These are phyloP conservation scores for Acer campestre DNA, from an alignment of 345 rosid genomes.

Conservation along the genomic window DNA sequence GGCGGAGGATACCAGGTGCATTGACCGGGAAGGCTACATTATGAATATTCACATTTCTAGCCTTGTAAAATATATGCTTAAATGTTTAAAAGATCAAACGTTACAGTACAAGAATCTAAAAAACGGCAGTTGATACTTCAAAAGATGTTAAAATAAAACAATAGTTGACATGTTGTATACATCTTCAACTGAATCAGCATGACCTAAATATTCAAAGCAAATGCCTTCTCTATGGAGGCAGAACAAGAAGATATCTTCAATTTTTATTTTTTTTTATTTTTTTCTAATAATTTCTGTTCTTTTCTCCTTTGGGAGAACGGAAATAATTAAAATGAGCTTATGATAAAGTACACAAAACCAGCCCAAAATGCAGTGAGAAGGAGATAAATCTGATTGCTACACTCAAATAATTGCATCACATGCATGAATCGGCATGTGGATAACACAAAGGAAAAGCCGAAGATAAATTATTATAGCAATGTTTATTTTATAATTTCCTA, in stretches of 20 bases:
- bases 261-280: no score
- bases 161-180: neutral
- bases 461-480: neutral
- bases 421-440: neutral
- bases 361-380: neutral
- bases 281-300: no score
- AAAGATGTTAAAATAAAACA: no score
- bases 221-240: neutral
- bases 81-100: no score
- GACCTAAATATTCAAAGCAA: neutral
- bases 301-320: neutral
- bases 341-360: neutral
- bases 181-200: neutral
- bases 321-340: neutral
- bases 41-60: no score
- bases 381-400: neutral
- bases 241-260: neutral
- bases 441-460: neutral
- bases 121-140: no score
- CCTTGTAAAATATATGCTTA: no score
- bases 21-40: no score
- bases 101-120: no score
- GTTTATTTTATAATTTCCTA: neutral
- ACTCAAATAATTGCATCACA: neutral
- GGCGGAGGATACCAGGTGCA: no score